These are phyloP conservation scores for Maudiozyma turicensis DNA, from an alignment of 805 yeast species.

Conservation along the genomic window DNA sequence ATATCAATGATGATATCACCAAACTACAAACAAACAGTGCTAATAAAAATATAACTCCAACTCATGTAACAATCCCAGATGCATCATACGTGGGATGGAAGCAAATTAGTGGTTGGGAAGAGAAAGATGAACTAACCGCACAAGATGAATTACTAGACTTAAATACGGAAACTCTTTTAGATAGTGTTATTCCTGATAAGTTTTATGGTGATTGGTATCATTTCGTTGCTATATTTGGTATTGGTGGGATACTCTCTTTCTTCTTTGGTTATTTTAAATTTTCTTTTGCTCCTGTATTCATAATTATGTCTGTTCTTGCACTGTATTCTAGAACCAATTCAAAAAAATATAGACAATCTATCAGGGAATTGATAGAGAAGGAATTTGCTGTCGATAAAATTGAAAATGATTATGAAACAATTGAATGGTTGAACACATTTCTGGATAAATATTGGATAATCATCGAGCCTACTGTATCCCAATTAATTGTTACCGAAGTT, in stretches of 20 bases:
- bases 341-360: conserved; percentile 58
- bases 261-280: conserved; percentile 65
- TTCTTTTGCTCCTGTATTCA: conserved; percentile 68
- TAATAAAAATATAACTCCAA: neutral
- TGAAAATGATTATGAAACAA: conserved; percentile 80
- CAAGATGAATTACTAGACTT: conserved; percentile 67
- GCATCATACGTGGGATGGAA: conserved; percentile 86
- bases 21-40: neutral
- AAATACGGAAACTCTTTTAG: conserved; percentile 61
- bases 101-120: conserved; percentile 84
- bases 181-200: conserved; percentile 59
- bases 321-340: conserved; percentile 73
- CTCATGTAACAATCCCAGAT: conserved; percentile 9
- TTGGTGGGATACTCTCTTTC: conserved; percentile 66
- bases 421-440: conserved; percentile 90
- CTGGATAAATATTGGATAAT: conserved; percentile 83
- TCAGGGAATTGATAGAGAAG: conserved; percentile 73
- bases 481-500: conserved; percentile 70
- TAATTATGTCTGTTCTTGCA: conserved; percentile 48
- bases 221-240: conserved; percentile 56
- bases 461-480: conserved; percentile 82
- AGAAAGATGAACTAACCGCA: conserved; percentile 46
- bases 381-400: conserved; percentile 69
- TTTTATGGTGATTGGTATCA: conserved; percentile 97
- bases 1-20: neutral